phyloP scores from a whole-genome alignment of 2,329 filamentous ascomycete genomes.

The Aspergillus sp. region DNA sequence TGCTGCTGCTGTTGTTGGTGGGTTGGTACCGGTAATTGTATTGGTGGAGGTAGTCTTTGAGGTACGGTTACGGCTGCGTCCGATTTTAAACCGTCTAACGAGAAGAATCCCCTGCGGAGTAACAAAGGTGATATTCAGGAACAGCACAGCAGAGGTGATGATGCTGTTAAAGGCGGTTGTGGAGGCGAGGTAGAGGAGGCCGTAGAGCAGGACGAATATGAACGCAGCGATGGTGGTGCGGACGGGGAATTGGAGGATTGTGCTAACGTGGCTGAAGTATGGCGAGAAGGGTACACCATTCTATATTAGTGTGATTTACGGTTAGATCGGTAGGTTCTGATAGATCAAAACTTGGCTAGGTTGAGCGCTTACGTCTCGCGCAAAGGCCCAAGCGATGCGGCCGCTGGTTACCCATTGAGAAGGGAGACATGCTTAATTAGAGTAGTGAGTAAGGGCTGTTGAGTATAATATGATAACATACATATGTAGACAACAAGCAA shows the following conservation, averaged over 20 bases:
- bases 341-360: not conserved
- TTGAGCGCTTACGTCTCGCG: not conserved
- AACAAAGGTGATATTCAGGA: slow-evolving; percentile 41
- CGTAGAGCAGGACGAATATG: slow-evolving; percentile 46
- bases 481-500: slow-evolving; percentile 17
- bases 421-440: not conserved
- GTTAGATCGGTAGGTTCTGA: no score
- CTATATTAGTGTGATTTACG: not conserved
- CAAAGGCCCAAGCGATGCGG: slow-evolving; percentile 14
- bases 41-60: no score
- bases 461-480: not conserved
- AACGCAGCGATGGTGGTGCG: slow-evolving; percentile 46
- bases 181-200: slow-evolving; percentile 30
- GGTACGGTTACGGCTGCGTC: no score
- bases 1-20: no score
- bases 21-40: no score
- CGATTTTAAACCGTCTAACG: slow-evolving; percentile 3
- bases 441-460: not conserved
- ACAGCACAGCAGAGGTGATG: slow-evolving; percentile 35
- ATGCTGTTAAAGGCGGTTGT: slow-evolving; percentile 44
- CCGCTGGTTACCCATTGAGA: slow-evolving; percentile 10
- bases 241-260: slow-evolving; percentile 29
- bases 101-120: slow-evolving; percentile 46
- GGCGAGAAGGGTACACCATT: slow-evolving; percentile 18
- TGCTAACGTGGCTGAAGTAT: slow-evolving; percentile 18